Base-by-base conservation (phyloP, 108 stramenopile genomes). In the Skeletonema costatum region DNA sequence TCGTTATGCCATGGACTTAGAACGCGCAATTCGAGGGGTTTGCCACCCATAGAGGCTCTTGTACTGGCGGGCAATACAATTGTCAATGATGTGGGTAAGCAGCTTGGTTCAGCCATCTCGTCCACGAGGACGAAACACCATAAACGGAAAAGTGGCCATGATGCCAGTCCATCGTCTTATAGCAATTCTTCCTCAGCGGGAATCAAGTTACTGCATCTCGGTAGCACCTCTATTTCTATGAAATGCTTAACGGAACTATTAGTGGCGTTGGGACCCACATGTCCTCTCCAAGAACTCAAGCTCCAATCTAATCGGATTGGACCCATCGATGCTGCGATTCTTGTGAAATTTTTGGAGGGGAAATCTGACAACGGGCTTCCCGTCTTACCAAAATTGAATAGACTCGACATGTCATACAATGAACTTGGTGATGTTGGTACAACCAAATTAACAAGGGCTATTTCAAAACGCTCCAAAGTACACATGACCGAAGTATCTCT, bases 321-420 rank as follows among this genome's bases (percentile, higher is more conserved):
- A 50, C 56, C 89, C 2, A 44, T 68, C 3, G 94, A 92, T 25
- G 78, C 88, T 11, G 59, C 85, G 9, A 33, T 83, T 11, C 76
- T 95, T 38, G 89, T 90, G 7, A 58, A 66, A 12, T 93, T 93
- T 74, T 79, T 95, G 32, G 89, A 90, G 72, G 86, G 82, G n/a
- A 88, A 88, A 60, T 64, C 81, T 0, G 77, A 75, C 19, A 68
- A 75, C 44, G 70, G 68, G 16, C 73, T 66, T 4, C 71, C 75
- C n/a, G 88, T 90, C 14, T 82, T 95, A 78, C 89, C 89, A 36
- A 85, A 81, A 66, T 67, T 95, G 48, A 91, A 89, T 65, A 81
- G 94, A 32, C 67, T 95, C 8, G 92, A 95, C 48, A 61, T 95
- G 46, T 95, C 94, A 4, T 93, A 91, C 78, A 95, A 95, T 66